A percentile compares a stretch with the other conserved stretches of the same genome.
Conservation (phyloP, 495 filamentous ascomycete species). For the Xylaria cubensis region DNA sequence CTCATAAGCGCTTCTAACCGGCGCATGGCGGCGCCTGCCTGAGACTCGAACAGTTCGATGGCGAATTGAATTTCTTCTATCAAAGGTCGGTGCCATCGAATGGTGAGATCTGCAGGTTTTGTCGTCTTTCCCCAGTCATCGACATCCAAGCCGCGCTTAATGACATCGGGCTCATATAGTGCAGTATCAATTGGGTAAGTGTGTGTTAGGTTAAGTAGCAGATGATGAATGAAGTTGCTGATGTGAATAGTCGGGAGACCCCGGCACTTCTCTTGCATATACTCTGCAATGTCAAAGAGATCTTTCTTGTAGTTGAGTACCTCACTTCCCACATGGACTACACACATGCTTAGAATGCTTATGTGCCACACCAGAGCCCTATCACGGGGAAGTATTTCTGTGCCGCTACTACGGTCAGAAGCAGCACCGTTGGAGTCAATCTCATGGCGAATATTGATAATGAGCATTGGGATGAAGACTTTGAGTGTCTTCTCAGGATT, state of each 20-base stretch:
- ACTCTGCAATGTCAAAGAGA: constrained; percentile 87
- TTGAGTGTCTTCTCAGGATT: constrained; percentile 91
- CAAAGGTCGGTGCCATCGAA: constrained; percentile 89
- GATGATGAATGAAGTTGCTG: constrained; percentile 96
- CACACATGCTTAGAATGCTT: constrained; percentile 97
- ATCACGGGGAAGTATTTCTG: constrained; percentile 91
- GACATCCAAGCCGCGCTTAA: constrained; percentile 60
- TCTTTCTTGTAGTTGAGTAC: constrained; percentile 87
- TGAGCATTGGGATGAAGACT: constrained; percentile 85
- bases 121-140: constrained; percentile 80
- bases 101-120: constrained; percentile 73
- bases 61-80: constrained; percentile 85
- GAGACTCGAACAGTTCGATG: constrained; percentile 82
- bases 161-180: constrained; percentile 74
- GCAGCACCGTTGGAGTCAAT: constrained; percentile 98
- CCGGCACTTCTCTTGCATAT: constrained; percentile 94
- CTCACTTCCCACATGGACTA: constrained; percentile 91
- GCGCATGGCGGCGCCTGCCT: constrained; percentile 62
- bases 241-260: constrained; percentile 94
- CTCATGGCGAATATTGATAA: constrained; percentile 90
- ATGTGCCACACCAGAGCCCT: constrained; percentile 95
- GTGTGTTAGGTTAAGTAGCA: constrained; percentile 95
- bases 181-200: constrained; percentile 91
- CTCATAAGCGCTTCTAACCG: constrained; percentile 77
- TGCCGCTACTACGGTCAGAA: constrained; percentile 89